Evolutionary conservation across 305 asterid species (phyloP).

Genomic region (Fraxinus angustifolia): DNA sequence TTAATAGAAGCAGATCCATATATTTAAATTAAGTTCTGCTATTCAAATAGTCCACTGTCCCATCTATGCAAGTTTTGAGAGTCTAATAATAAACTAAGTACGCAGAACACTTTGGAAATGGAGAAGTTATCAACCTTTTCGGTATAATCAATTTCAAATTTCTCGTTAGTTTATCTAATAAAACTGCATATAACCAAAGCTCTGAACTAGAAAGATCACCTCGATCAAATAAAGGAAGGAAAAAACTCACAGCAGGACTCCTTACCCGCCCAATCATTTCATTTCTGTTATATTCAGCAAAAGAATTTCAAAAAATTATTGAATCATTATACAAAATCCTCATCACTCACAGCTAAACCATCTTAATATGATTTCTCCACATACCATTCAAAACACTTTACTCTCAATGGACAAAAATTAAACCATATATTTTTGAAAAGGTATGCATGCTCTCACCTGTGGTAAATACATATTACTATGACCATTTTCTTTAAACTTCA

Average conservation of each 20-base stretch:
- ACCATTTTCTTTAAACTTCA: conserved; percentile 95
- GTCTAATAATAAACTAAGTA: not conserved
- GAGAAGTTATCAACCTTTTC: not conserved
- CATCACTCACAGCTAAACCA: conserved; percentile 14
- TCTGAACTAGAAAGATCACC: not conserved
- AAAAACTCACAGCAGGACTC: not conserved
- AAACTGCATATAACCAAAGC: not conserved
- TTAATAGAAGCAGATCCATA: conserved; percentile 7
- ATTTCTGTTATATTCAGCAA: not conserved
- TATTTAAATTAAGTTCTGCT: not conserved
- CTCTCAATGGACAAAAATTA: not conserved
- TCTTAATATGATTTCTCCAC: conserved; percentile 10
- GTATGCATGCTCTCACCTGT: conserved; percentile 48
- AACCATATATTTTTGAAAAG: not conserved
- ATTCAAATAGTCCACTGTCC: not conserved
- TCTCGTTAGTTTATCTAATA: not conserved
- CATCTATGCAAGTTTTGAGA: not conserved
- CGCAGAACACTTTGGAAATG: not conserved
- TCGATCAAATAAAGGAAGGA: not conserved
- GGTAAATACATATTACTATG: conserved; percentile 99
- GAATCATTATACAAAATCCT: not conserved
- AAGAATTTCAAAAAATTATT: not conserved
- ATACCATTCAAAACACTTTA: not conserved
- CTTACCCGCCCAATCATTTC: not conserved
- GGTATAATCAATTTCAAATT: not conserved